phyloP scores from a whole-genome alignment of 1,139 yeast species.

The Candida sojae region DNA sequence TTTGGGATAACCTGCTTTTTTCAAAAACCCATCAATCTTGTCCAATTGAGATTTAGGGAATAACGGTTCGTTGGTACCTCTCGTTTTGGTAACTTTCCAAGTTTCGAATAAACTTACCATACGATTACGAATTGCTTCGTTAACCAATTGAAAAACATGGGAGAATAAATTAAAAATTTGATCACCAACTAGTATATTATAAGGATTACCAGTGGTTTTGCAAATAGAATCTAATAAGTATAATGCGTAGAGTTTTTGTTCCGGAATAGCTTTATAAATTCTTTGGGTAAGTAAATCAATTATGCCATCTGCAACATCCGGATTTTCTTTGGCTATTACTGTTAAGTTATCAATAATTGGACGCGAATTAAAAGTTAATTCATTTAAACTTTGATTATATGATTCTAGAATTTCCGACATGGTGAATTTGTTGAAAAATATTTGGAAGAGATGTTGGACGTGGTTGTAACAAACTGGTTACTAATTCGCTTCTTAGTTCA shows the following conservation, averaged over 20 bases:
- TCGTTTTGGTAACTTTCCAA: slow-evolving; percentile 66
- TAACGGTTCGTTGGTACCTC: slow-evolving; percentile 64
- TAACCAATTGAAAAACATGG: slow-evolving; percentile 74
- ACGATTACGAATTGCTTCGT: slow-evolving; percentile 72
- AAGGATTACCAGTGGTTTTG: slow-evolving; percentile 88
- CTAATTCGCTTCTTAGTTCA: neutral
- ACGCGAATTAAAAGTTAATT: slow-evolving; percentile 83
- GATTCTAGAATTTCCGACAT: slow-evolving; percentile 43
- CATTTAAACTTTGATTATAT: slow-evolving; percentile 66
- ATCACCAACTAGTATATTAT: slow-evolving; percentile 70
- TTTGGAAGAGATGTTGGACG: neutral
- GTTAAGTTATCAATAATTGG: slow-evolving; percentile 89
- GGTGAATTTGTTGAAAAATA: neutral
- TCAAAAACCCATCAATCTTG: slow-evolving; percentile 72
- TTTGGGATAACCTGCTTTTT: slow-evolving; percentile 35
- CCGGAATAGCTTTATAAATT: slow-evolving; percentile 60
- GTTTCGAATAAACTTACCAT: slow-evolving; percentile 79
- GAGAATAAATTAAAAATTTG: slow-evolving; percentile 70
- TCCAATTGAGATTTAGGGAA: slow-evolving; percentile 73
- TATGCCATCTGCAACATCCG: slow-evolving; percentile 73
- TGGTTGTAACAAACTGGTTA: neutral
- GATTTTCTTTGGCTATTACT: slow-evolving; percentile 83
- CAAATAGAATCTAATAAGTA: slow-evolving; percentile 91
- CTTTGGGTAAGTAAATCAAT: slow-evolving; percentile 69
- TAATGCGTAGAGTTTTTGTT: slow-evolving; percentile 78